These are phyloP conservation scores for Akanthomyces dipterigenus DNA, from an alignment of 2,329 filamentous ascomycete genomes.

Conservation along the genomic window DNA sequence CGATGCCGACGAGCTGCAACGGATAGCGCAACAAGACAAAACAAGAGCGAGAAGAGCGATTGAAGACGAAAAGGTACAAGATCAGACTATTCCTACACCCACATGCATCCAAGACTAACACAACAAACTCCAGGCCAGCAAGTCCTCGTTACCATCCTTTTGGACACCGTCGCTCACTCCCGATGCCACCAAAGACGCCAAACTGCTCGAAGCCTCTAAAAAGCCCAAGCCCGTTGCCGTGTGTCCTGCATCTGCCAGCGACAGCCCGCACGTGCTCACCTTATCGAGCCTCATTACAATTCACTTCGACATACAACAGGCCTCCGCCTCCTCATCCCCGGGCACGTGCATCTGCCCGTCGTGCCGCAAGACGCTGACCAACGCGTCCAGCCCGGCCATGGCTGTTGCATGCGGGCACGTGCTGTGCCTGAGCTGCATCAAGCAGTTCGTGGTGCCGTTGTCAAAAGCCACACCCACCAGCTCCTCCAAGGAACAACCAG, in stretches of 20 bases:
- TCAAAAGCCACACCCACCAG: conserved; percentile 34
- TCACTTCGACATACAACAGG: conserved; percentile 63
- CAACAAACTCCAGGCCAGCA: conserved; percentile 43
- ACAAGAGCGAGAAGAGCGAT: conserved; percentile 63
- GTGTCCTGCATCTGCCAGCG: conserved; percentile 67
- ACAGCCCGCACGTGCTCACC: conserved; percentile 65
- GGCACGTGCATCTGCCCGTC: conserved; percentile 62
- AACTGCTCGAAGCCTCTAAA: conserved; percentile 50
- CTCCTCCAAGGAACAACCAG: conserved; percentile 29
- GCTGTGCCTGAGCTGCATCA: conserved; percentile 75
- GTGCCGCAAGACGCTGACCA: conserved; percentile 76
- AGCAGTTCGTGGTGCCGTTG: conserved; percentile 69
- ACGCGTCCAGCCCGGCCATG: conserved; percentile 74
- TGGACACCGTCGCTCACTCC: conserved; percentile 87
- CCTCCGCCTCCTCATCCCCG: conserved; percentile 19
- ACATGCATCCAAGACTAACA: conserved; percentile 12
- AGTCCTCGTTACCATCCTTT: conserved; percentile 73
- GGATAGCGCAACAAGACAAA: conserved; percentile 63
- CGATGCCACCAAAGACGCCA: conserved; percentile 32
- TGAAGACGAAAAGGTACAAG: conserved; percentile 60
- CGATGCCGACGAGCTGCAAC: conserved; percentile 67
- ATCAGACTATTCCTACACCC: not conserved
- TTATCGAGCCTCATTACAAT: conserved; percentile 72
- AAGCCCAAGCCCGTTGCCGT: conserved; percentile 61
- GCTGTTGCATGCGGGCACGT: conserved; percentile 90